Conservation (phyloP, 1,284 basidiomycete species). For the Paramarasmius palmivorus region DNA sequence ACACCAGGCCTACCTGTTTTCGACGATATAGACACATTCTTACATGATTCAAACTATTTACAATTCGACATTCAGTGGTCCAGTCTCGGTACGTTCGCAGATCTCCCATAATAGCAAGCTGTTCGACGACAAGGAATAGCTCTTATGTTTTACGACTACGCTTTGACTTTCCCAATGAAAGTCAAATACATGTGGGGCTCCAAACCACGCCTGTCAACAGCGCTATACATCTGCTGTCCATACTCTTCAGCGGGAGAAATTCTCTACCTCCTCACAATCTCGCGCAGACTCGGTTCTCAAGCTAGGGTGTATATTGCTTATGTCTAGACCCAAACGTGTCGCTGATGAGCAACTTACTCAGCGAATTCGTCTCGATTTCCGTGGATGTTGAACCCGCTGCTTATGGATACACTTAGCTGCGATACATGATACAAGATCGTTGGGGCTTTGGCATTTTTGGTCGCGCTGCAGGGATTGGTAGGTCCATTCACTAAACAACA, state of each 20-base stretch:
- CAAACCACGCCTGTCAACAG: slow-evolving; percentile 29
- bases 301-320: slow-evolving; percentile 20
- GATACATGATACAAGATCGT: slow-evolving; percentile 11
- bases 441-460: slow-evolving; percentile 10
- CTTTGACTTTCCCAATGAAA: slow-evolving; percentile 33
- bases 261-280: slow-evolving; percentile 32
- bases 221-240: slow-evolving; percentile 36
- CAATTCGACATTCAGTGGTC: slow-evolving; percentile 31
- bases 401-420: not conserved
- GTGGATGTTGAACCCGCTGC: not conserved
- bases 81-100: slow-evolving; percentile 26
- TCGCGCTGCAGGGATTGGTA: slow-evolving; percentile 12
- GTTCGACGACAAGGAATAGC: slow-evolving; percentile 14
- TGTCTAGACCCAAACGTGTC: not conserved
- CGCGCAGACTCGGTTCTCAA: slow-evolving; percentile 4
- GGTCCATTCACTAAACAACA: not conserved
- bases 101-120: not conserved
- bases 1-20: too few species aligned
- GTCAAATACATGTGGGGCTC: slow-evolving; percentile 34
- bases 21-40: too few species aligned
- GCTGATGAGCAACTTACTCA: not conserved
- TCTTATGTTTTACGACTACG: slow-evolving; percentile 34
- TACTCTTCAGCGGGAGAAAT: slow-evolving; percentile 37
- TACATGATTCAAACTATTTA: slow-evolving; percentile 19
- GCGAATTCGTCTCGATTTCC: too few species aligned